Base-by-base conservation (phyloP, 208 protist genomes). In the Jaenimonas drosophilae region DNA sequence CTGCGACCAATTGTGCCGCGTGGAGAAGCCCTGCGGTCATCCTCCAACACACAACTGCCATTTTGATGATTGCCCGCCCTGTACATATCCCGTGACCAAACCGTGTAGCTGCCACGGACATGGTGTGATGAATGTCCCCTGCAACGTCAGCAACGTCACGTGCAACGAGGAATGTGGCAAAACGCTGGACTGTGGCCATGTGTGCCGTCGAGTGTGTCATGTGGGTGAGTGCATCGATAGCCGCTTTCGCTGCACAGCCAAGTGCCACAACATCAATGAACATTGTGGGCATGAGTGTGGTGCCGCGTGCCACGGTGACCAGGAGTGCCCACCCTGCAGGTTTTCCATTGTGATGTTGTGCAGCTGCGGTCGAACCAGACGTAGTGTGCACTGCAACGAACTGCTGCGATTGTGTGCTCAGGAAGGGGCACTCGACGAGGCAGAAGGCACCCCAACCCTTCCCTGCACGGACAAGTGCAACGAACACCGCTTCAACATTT, bases 61-160 rank as follows among this genome's bases (percentile, higher is more conserved):
- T 60, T 81, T 68, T 43, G 82, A 73, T 31, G 66, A 76, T 21
- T 91, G 82, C 49, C 72, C 76, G 16, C 64, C 70, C 21, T 91
- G 82, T 46, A 37, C 38, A 36, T 48, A 49, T 37, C 64, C 48
- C 31, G 75, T 88, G 16, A n/a, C 38, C 32, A 49, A 54, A 31
- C 27, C 28, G 25, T 88, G 77, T 54, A 57, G 57, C 0, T 64
- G 81, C 6, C 70, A 70, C 27, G 70, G 85, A 53, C 47, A 21
- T 2, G 43, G 52, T 20, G 17, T 40, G 9, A 30, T 63, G 24
- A 59, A 59, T 23, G 44, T 60, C 20, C 59, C 59, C 3, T 86
- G 76, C 42, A 55, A 49, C 45, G 26, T 36, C 40, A 20, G 47
- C 48, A 36, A 59, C 65, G 46, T 42, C 49, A 49, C 48, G 36